Evolutionary conservation across 2,329 filamentous ascomycete genomes (phyloP).

Genomic region (Penicillium hordei): DNA sequence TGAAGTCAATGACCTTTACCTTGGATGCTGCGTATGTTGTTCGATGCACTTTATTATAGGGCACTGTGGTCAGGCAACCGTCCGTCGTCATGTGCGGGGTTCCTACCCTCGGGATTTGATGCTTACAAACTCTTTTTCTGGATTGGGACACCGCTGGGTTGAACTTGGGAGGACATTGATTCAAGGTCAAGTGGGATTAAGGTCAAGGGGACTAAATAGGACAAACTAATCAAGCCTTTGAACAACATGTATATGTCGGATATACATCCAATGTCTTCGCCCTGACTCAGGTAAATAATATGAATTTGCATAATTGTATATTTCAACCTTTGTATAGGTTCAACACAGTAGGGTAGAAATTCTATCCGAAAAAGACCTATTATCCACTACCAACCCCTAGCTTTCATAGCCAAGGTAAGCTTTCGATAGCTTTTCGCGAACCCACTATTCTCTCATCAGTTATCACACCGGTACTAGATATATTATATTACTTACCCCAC

Average conservation of each 20-base stretch:
- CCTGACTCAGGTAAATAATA: background rate
- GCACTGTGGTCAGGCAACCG: background rate
- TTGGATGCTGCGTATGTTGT: background rate
- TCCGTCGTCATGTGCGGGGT: conserved; percentile 5
- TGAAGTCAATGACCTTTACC: background rate
- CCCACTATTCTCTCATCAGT: conserved; percentile 11
- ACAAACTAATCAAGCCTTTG: background rate
- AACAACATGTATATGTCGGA: background rate
- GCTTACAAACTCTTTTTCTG: conserved; percentile 1
- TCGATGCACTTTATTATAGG: background rate
- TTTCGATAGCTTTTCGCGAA: conserved; percentile 18
- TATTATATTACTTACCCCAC: conserved; percentile 15
- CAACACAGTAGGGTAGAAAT: background rate
- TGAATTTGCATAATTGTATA: background rate
- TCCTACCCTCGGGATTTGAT: background rate
- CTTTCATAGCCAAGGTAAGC: conserved; percentile 18
- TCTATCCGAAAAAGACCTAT: background rate
- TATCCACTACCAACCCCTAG: background rate
- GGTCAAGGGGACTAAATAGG: background rate
- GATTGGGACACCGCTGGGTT: background rate
- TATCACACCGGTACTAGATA: background rate
- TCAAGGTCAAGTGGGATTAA: background rate
- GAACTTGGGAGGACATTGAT: background rate
- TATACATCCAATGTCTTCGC: background rate
- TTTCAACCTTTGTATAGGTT: background rate